These are phyloP conservation scores for Psilocybe tampanensis DNA, from an alignment of 768 basidiomycete species.

Conservation along the genomic window DNA sequence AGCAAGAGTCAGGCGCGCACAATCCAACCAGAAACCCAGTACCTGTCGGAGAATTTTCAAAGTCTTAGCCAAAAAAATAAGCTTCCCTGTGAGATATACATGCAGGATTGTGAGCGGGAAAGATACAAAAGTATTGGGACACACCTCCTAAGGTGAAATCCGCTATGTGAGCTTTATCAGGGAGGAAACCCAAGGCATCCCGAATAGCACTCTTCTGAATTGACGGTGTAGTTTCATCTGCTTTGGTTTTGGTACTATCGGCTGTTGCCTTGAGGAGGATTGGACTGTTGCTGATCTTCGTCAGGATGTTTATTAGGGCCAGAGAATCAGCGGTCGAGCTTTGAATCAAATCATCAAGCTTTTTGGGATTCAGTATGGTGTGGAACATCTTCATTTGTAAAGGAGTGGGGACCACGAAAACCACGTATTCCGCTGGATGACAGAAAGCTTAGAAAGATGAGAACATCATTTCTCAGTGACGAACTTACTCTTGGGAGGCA, in stretches of 20 bases:
- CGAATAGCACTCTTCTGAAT: constrained; percentile 51
- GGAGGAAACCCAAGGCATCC: constrained; percentile 66
- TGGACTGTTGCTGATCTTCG: constrained; percentile 93
- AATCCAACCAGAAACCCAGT: neutral
- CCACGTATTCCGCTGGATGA: constrained; percentile 88
- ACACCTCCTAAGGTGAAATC: constrained; percentile 83
- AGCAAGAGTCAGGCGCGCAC: neutral
- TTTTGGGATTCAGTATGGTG: constrained; percentile 72
- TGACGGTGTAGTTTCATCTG: constrained; percentile 25
- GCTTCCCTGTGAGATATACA: constrained; percentile 59
- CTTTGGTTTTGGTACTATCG: constrained; percentile 56
- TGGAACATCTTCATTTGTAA: constrained; percentile 82
- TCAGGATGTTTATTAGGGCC: constrained; percentile 76
- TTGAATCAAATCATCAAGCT: constrained; percentile 67
- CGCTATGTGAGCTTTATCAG: constrained; percentile 58
- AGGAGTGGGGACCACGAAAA: constrained; percentile 90
- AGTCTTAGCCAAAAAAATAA: constrained; percentile 65
- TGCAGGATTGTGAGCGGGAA: neutral
- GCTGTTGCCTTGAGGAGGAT: constrained; percentile 81
- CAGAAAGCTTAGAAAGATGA: neutral
- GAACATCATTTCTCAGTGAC: no score
- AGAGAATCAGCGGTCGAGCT: constrained; percentile 78
- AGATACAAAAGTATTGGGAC: neutral
- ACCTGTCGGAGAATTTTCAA: constrained; percentile 65
- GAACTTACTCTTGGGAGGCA: constrained; percentile 87